Evolutionary conservation across 2,329 filamentous ascomycete genomes (phyloP), one percentile per base, ranked within the genome.

Genomic region (Elsinoe necatrix): DNA sequence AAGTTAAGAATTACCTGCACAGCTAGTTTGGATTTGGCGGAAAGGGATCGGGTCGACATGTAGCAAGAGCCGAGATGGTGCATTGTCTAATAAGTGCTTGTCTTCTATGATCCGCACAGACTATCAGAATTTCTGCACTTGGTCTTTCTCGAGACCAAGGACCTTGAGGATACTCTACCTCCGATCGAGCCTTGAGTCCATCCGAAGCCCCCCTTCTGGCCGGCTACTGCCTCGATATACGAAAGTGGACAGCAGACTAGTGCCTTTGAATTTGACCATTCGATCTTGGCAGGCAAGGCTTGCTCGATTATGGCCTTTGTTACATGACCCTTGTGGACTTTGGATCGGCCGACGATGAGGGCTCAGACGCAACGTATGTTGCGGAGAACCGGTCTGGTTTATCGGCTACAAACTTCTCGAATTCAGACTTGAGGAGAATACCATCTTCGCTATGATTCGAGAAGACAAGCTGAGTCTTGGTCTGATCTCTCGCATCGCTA

Each of bases 221-320:
- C 80, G 1, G 79, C 72, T 35, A 85, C 65, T 9, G 77, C 74
- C 57, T 72, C 72, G 67, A 86, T 81, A 83, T 88, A 86, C 0
- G 75, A 74, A 1, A 84, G 83, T 16, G 85, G 85, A 0, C 85
- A 85, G 65, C 84, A 87, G 1, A 88, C 73, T 63, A 87, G 84
- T 0, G 88, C 80, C 68, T 85, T 85, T 1, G 72, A 73, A 27
- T 75, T 70, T 60, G 59, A 59, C 64, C 2, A 23, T 39, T 50
- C 48, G 68, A 63, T 64, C 5, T 73, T 66, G 4, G 71, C 68
- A 11, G 80, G 65, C n/a, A 56, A 12, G 72, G 73, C 60, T 80
- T 73, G 56, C 60, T 74, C 67, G 58, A 88, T 63, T 31, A 87
- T 63, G 57, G 77, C 73, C 64, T 74, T 76, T 1, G 78, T 80